Evolutionary conservation across 345 rosid genomes (phyloP), one percentile per base, ranked within the genome.

Genomic region (Rhodomyrtus tomentosa): DNA sequence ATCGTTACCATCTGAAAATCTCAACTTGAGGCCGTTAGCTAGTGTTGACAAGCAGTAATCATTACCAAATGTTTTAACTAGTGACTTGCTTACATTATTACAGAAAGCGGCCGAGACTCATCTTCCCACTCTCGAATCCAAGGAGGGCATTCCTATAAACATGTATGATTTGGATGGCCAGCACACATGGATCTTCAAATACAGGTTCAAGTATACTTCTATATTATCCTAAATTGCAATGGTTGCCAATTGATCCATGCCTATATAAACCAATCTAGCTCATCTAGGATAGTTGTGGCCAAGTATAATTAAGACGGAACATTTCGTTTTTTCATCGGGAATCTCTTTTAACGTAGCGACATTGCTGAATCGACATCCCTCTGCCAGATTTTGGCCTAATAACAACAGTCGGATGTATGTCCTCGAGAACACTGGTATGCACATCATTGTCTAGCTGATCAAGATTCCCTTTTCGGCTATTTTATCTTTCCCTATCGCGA

Each of bases 331-430:
- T 68, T 68, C 45, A 4, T 18, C 21, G 45, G 12, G 18, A 18
- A 36, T 68, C 45, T 36, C 3, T 36, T 68, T 68, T 18, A 9
- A 36, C 6, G 7, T 36, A 68, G 79, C 36, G 79, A 32, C 45
- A 18, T 68, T 36, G 79, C 3, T 68, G 45, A 68, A 36, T 36
- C 0, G 25, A 68, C 79, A 52, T 81, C 48, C 29, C 0, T 55
- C 49, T 81, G 32, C 3, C 48, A 98, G 99, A 94, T 98, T 92
- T 87, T 96, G 99, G 99, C 99, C 99, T 27, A 96, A 96, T 84
- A 98, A 98, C 94, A 98, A 93, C 74, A 96, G 99, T 86, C 88
- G 99, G 82, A 98, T 98, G 99, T 96, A 98, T 58, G 99, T 98
- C 58, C 93, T 98, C 12, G 99, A 98, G 89, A 98, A 98, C 80